Conservation (phyloP, 208 protist genomes). For the Vickermania ingenoplastis region DNA sequence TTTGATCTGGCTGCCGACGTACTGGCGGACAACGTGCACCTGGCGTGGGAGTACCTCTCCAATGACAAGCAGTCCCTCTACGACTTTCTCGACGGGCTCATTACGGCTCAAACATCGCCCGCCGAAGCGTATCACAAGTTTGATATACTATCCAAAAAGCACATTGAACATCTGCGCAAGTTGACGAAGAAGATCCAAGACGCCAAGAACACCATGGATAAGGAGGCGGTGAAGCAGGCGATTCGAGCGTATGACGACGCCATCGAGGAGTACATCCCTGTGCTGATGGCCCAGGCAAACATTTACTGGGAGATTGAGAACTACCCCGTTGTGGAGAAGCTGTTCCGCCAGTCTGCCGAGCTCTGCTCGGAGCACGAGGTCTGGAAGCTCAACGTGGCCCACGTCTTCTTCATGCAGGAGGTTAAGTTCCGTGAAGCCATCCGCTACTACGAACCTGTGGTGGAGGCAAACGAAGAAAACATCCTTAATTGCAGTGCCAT, state of each 20-base stretch:
- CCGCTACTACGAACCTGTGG: slow-evolving; percentile 94
- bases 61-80: slow-evolving; percentile 89
- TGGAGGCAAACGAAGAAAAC: slow-evolving; percentile 88
- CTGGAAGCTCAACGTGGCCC: slow-evolving; percentile 97
- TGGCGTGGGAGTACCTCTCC: slow-evolving; percentile 91
- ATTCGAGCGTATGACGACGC: slow-evolving; percentile 90
- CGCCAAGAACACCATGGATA: slow-evolving; percentile 82
- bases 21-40: slow-evolving; percentile 91
- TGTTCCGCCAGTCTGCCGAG: slow-evolving; percentile 92
- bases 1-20: slow-evolving; percentile 95
- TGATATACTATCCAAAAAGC: slow-evolving; percentile 91
- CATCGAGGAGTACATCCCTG: slow-evolving; percentile 93
- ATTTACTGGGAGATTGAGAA: slow-evolving; percentile 98
- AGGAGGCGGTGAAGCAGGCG: slow-evolving; percentile 66
- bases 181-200: slow-evolving; percentile 94
- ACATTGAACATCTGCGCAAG: slow-evolving; percentile 92
- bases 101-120: slow-evolving; percentile 91
- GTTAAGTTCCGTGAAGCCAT: slow-evolving; percentile 94
- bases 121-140: slow-evolving; percentile 96
- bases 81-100: slow-evolving; percentile 93
- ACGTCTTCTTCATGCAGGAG: slow-evolving; percentile 97
- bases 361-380: slow-evolving; percentile 95
- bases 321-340: slow-evolving; percentile 92
- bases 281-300: slow-evolving; percentile 95
- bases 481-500: slow-evolving; percentile 93